Percentiles rank a stretch among this genome's conserved stretches.
phyloP scores from a whole-genome alignment of 495 filamentous ascomycete genomes.

The Penicillium fimorum region DNA sequence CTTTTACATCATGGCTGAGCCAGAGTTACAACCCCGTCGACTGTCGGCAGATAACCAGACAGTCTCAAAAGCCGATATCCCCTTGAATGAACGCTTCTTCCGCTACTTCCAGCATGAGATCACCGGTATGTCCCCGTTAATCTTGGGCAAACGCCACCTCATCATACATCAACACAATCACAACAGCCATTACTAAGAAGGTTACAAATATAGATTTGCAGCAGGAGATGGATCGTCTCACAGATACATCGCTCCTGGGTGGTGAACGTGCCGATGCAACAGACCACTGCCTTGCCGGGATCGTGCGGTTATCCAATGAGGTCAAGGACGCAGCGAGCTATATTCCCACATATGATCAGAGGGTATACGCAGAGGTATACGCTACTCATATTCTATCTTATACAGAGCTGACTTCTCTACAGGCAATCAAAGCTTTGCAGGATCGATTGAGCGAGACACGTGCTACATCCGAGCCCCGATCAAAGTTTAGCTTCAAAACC shows the following conservation, averaged over 20 bases:
- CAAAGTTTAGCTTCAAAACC: constrained; percentile 73
- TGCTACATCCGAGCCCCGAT: constrained; percentile 56
- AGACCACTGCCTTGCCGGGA: constrained; percentile 64
- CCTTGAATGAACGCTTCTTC: constrained; percentile 72
- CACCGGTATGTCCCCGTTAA: constrained; percentile 48
- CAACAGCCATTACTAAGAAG: not conserved
- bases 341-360: constrained; percentile 74
- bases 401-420: constrained; percentile 1
- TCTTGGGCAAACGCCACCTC: not conserved
- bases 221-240: constrained; percentile 58
- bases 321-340: constrained; percentile 67
- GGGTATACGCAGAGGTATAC: constrained; percentile 66
- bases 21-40: constrained; percentile 34
- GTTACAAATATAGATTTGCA: constrained; percentile 49
- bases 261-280: constrained; percentile 63
- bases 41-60: constrained; percentile 44
- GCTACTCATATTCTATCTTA: not conserved
- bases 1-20: constrained; percentile 32
- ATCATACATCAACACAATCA: not conserved
- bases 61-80: constrained; percentile 41
- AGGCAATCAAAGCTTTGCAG: constrained; percentile 68
- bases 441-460: constrained; percentile 62
- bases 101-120: constrained; percentile 73
- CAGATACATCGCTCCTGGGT: constrained; percentile 49
- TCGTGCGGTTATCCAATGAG: constrained; percentile 64